phyloP scores from a whole-genome alignment of 1,139 yeast genomes.

The Yamadazyma kanchanaburiensis region DNA sequence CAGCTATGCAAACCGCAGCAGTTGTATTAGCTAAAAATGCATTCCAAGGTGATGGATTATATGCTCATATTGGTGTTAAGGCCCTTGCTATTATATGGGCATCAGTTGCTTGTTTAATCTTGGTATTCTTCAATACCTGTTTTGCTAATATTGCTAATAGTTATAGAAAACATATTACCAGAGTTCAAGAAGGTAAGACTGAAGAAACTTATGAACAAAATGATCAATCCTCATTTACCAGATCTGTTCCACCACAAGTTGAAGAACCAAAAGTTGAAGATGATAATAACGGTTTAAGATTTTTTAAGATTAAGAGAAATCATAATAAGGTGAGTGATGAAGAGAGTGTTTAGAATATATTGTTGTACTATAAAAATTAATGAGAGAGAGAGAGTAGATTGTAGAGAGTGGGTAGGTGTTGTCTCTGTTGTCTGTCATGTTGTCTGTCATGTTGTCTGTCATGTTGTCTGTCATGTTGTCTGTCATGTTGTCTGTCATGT shows the following conservation, averaged over 20 bases:
- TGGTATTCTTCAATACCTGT: slow-evolving; percentile 55
- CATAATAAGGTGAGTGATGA: slow-evolving; percentile 51
- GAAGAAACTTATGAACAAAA: slow-evolving; percentile 13
- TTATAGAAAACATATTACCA: slow-evolving; percentile 42
- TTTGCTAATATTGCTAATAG: slow-evolving; percentile 48
- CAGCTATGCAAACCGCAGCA: slow-evolving; percentile 66
- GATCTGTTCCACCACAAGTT: slow-evolving; percentile 28
- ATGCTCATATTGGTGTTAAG: slow-evolving; percentile 52
- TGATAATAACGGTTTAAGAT: slow-evolving; percentile 64
- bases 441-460: no score
- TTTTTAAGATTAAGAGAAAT: slow-evolving; percentile 74
- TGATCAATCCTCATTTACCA: slow-evolving; percentile 47
- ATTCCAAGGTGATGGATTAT: slow-evolving; percentile 43
- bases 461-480: no score
- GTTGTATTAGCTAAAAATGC: slow-evolving; percentile 63
- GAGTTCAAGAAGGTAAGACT: slow-evolving; percentile 24
- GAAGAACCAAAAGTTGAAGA: slow-evolving; percentile 32
- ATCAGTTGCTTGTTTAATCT: slow-evolving; percentile 49
- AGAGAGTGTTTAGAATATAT: slow-evolving; percentile 45
- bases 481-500: no score
- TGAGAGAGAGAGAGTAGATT: no score
- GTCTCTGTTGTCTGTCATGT: no score
- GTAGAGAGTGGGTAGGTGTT: no score
- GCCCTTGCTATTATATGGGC: slow-evolving; percentile 71
- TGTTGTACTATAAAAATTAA: slow-evolving; percentile 3